Conservation (phyloP, 768 basidiomycete species). For the Kwoniella sp. region DNA sequence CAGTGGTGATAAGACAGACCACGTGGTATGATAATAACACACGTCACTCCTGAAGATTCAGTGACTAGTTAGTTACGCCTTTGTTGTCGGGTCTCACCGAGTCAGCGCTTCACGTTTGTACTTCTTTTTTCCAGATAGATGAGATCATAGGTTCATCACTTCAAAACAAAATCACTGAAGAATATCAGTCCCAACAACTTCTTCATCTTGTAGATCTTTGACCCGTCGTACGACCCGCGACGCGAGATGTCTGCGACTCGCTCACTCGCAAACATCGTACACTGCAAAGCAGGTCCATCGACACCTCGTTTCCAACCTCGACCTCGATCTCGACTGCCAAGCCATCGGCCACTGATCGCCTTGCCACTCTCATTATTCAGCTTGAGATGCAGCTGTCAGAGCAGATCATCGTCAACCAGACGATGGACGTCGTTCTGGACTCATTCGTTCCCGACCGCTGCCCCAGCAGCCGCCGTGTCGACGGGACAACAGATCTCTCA, state of each 20-base stretch:
- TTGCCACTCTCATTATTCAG: background rate
- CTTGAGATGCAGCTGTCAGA: background rate
- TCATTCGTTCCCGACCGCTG: conserved; percentile 27
- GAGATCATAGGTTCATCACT: background rate
- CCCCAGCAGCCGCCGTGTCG: background rate
- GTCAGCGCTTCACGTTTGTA: background rate
- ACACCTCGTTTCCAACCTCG: background rate
- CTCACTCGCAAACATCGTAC: background rate
- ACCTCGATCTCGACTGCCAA: background rate
- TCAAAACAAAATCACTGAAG: too few species aligned
- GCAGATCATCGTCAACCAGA: conserved; percentile 24
- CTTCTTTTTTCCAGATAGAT: background rate
- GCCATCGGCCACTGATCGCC: background rate
- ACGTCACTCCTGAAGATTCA: too few species aligned
- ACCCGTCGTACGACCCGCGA: background rate
- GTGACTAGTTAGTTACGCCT: too few species aligned
- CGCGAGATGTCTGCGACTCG: background rate
- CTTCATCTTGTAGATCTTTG: background rate
- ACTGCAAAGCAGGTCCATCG: conserved; percentile 1
- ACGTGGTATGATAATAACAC: too few species aligned
- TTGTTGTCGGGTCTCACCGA: conserved; percentile 3
- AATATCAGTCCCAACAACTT: too few species aligned
- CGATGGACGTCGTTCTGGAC: conserved; percentile 40
- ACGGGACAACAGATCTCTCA: conserved; percentile 5
- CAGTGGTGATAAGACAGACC: too few species aligned